These are phyloP conservation scores for Mikania micrantha DNA, from an alignment of 129 eudicot species.

Conservation along the genomic window DNA sequence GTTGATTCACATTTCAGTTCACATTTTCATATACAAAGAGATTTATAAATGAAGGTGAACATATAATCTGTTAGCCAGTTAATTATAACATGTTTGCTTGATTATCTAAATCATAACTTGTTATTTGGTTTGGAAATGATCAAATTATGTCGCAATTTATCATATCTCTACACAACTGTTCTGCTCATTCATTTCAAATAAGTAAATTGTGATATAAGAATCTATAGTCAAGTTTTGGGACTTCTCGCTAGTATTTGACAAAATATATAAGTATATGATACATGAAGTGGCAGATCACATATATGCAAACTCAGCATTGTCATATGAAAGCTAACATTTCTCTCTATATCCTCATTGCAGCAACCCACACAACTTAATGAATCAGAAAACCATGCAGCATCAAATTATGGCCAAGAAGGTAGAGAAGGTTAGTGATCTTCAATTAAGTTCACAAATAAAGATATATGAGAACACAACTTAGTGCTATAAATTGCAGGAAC, in stretches of 20 bases:
- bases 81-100: background rate
- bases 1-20: background rate
- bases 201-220: background rate
- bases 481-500: slow-evolving; percentile 38
- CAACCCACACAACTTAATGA: slow-evolving; percentile 26
- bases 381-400: slow-evolving; percentile 33
- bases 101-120: background rate
- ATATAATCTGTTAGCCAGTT: background rate
- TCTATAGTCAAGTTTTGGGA: background rate
- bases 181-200: background rate
- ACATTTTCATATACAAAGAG: background rate
- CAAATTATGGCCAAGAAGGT: slow-evolving; percentile 21
- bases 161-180: background rate
- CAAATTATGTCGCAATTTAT: background rate
- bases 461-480: background rate
- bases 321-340: slow-evolving; percentile 13
- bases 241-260: slow-evolving; percentile 7
- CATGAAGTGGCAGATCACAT: background rate
- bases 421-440: slow-evolving; percentile 31
- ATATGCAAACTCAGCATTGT: background rate
- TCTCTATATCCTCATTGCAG: slow-evolving; percentile 34
- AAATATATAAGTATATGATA: background rate
- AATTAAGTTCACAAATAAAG: background rate
- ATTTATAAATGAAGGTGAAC: background rate
- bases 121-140: background rate